phyloP scores from a whole-genome alignment of 2,329 filamentous ascomycete genomes.

The Ceratocystis papillata region DNA sequence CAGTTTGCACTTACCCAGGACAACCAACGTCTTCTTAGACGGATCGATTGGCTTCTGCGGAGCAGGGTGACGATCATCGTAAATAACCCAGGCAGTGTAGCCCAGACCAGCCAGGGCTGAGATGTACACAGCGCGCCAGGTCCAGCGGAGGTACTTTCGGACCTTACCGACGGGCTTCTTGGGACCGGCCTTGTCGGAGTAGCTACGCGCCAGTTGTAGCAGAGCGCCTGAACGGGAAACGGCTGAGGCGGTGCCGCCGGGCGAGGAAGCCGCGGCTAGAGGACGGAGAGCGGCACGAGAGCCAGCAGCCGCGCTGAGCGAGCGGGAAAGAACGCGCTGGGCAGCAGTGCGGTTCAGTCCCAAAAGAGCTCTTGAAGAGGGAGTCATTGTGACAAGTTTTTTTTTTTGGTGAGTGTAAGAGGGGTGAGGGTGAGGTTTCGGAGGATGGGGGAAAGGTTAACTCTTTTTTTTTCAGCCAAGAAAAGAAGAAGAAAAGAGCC shows the following conservation, averaged over 20 bases:
- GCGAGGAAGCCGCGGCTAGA: slow-evolving; percentile 28
- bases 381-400: slow-evolving; percentile 34
- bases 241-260: slow-evolving; percentile 26
- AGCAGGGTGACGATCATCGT: slow-evolving; percentile 66
- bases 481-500: slow-evolving; percentile 26
- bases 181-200: slow-evolving; percentile 42
- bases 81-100: slow-evolving; percentile 71
- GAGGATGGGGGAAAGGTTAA: slow-evolving; percentile 20
- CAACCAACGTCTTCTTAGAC: slow-evolving; percentile 89
- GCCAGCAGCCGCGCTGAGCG: slow-evolving; percentile 19
- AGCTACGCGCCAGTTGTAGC: slow-evolving; percentile 29
- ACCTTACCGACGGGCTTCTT: slow-evolving; percentile 49
- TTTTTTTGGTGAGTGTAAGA: background rate
- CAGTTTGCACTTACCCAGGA: slow-evolving; percentile 59
- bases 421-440: slow-evolving; percentile 13
- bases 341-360: slow-evolving; percentile 27
- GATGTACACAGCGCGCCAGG: slow-evolving; percentile 74
- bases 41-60: slow-evolving; percentile 73
- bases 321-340: slow-evolving; percentile 24
- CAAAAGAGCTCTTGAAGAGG: slow-evolving; percentile 37
- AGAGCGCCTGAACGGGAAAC: slow-evolving; percentile 24
- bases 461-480: slow-evolving; percentile 18
- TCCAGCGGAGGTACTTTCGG: slow-evolving; percentile 59
- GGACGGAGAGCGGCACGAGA: slow-evolving; percentile 27
- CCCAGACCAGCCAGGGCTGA: slow-evolving; percentile 57